Evolutionary conservation across 768 basidiomycete species (phyloP), one percentile per base, ranked within the genome.

Genomic region (Hericium erinaceus): DNA sequence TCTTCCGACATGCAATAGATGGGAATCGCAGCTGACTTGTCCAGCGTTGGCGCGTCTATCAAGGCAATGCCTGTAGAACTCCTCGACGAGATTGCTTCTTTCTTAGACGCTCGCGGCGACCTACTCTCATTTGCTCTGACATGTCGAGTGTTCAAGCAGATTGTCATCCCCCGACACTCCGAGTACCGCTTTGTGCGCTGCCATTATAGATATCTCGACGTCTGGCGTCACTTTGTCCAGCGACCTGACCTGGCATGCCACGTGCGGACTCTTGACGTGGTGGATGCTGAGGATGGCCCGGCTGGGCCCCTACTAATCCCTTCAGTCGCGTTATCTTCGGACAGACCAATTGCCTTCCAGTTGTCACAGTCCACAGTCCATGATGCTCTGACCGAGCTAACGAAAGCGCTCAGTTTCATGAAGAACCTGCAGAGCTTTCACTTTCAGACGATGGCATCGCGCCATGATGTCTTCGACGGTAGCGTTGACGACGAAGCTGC

Each of bases 121-220:
- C 22, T 60, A 9, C 24, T 57, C 22, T 39, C 59, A 11, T 50
- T 60, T 18, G 59, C 56, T 3, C 38, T 54, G 24, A 37, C 48
- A 8, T 60, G 56, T 39, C 52, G 39, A 12, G 39, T 26, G 10
- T 22, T 60, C 20, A 33, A 52, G 15, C 11, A 41, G n/a, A 44
- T 61, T 2, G 38, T 53, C 9, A 58, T 61, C 51, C 60, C 57
- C 6, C 44, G 33, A 15, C 60, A 61, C 10, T n/a, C 46, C 10
- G 57, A 58, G 13, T 60, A 60, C 46, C 60, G 60, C 28, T 28
- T 39, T 22, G 28, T 61, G 28, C 55, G 54, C 11, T 53, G 52
- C 39, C 24, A 58, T 16, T 49, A 49, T 16, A 6, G 57, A 4
- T 38, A n/a, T 20, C 57, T 28, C 16, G 56, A 48, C 1, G 33